phyloP scores from a whole-genome alignment of 768 basidiomycete species.

The Tricholoma matsutake region DNA sequence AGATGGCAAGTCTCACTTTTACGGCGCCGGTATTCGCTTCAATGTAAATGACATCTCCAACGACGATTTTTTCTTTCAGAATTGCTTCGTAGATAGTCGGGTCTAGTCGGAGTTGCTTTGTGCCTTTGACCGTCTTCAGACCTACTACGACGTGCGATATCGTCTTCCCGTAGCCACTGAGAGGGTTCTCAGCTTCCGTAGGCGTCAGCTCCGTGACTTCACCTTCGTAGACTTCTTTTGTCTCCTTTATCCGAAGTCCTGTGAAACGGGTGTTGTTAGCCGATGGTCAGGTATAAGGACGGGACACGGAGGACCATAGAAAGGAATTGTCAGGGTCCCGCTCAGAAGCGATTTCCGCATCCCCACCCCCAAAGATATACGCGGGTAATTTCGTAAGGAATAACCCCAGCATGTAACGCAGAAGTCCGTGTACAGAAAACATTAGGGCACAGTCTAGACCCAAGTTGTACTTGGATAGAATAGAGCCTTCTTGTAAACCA shows the following conservation, averaged over 20 bases:
- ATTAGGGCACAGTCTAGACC: neutral
- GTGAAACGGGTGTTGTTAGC: slow-evolving; percentile 1
- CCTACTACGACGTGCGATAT: slow-evolving; percentile 97
- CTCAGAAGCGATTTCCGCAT: neutral
- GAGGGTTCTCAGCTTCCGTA: slow-evolving; percentile 93
- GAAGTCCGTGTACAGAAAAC: neutral
- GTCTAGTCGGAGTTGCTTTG: slow-evolving; percentile 91
- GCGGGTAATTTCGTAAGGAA: neutral
- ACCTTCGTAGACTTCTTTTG: slow-evolving; percentile 98
- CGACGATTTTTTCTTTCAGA: slow-evolving; percentile 93
- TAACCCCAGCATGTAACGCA: neutral
- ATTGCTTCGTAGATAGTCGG: slow-evolving; percentile 97
- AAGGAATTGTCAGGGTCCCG: neutral
- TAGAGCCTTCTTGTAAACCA: neutral
- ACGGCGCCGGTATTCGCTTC: slow-evolving; percentile 94
- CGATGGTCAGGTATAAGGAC: slow-evolving; percentile 1
- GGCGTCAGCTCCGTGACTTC: slow-evolving; percentile 98
- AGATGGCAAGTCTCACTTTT: slow-evolving; percentile 54
- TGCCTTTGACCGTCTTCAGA: slow-evolving; percentile 89
- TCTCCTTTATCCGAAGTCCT: slow-evolving; percentile 98
- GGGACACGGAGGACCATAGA: neutral
- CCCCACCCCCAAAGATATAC: neutral
- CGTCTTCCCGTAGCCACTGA: slow-evolving; percentile 97
- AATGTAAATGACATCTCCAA: slow-evolving; percentile 96
- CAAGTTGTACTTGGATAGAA: neutral